Evolutionary conservation across 1,284 basidiomycete genomes (phyloP).

Genomic region (Ustilago loliicola): DNA sequence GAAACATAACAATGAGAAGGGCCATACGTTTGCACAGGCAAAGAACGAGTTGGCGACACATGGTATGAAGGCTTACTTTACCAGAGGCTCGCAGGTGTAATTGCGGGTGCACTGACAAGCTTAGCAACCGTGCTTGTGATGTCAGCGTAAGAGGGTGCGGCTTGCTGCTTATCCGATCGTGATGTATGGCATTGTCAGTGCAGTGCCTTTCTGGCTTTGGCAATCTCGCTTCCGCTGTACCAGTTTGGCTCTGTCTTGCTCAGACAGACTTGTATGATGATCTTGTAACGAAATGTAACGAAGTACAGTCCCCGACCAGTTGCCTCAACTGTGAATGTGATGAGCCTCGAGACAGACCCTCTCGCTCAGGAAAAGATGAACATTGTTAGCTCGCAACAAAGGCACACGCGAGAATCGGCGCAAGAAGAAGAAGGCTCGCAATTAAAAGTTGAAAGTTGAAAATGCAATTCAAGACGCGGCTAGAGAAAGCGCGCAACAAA

Average conservation of each 20-base stretch:
- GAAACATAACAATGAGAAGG: constrained; percentile 80
- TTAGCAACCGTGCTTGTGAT: not conserved
- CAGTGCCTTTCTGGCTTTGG: not conserved
- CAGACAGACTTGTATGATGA: not conserved
- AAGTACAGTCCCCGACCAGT: not conserved
- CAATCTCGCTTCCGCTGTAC: not conserved
- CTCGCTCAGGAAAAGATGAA: not conserved
- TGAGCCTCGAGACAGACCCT: not conserved
- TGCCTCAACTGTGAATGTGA: not conserved
- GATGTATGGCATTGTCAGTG: too few relatives aligned
- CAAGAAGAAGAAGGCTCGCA: not conserved
- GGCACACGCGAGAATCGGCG: not conserved
- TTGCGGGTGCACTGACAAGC: not conserved
- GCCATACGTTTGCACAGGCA: constrained; percentile 75
- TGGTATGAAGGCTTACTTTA: constrained; percentile 86
- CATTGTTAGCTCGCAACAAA: not conserved
- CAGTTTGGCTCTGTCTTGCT: not conserved
- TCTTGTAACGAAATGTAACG: constrained; percentile 26
- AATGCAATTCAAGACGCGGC: not conserved
- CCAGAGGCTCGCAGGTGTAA: constrained; percentile 42
- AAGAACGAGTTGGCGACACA: constrained; percentile 86
- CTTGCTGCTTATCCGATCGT: not conserved
- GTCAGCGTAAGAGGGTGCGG: not conserved
- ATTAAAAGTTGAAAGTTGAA: not conserved
- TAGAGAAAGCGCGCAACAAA: not conserved